Evolutionary conservation across 192 early-diverging fungal species (phyloP).

Genomic region (Mortierella claussenii): DNA sequence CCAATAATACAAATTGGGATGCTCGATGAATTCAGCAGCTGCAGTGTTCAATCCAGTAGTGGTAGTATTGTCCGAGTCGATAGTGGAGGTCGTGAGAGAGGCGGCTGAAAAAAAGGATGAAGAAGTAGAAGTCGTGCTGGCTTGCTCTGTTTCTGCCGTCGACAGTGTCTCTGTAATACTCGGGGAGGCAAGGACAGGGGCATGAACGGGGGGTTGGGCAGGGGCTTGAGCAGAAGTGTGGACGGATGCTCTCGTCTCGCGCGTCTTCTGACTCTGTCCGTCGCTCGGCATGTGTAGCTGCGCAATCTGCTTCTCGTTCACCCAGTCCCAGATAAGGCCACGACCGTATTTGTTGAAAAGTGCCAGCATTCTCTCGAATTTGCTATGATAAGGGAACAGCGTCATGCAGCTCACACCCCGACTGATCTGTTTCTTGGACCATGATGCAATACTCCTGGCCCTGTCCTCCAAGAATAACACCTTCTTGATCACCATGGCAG

Average conservation of each 20-base stretch:
- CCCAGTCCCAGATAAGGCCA: constrained; percentile 48
- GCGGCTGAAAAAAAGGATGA: no score
- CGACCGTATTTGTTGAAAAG: constrained; percentile 34
- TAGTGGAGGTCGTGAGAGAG: not conserved
- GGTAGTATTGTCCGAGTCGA: not conserved
- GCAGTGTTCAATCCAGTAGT: not conserved
- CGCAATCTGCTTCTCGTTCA: constrained; percentile 24
- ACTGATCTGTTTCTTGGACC: constrained; percentile 22
- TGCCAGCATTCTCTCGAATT: constrained; percentile 24
- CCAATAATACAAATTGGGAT: constrained; percentile 28
- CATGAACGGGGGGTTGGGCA: not conserved
- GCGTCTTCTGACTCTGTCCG: not conserved
- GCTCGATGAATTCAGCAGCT: not conserved
- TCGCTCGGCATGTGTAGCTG: constrained; percentile 24
- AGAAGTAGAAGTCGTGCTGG: not conserved
- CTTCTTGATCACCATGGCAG: constrained; percentile 33
- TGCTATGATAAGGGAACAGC: constrained; percentile 24
- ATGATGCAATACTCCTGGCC: not conserved
- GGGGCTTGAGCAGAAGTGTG: not conserved
- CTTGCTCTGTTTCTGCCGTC: not conserved
- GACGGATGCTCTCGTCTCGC: not conserved
- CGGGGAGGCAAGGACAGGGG: not conserved
- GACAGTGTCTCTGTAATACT: not conserved
- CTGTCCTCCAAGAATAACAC: constrained; percentile 18
- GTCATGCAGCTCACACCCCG: constrained; percentile 39